phyloP scores from a whole-genome alignment of 2,329 filamentous ascomycete species.

The Xylariaceae sp. region DNA sequence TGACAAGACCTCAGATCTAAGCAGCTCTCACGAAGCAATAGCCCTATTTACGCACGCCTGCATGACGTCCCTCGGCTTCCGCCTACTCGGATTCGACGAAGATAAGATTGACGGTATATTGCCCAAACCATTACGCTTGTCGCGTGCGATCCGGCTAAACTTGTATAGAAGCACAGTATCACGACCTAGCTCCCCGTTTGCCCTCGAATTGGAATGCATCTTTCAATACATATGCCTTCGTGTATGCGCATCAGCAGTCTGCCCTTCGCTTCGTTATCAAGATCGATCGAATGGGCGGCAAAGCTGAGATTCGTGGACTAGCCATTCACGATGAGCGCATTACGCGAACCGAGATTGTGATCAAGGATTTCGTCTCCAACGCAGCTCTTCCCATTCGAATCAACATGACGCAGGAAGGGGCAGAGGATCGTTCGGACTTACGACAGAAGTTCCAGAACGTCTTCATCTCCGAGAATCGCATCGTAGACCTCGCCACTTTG shows the following conservation, averaged over 20 bases:
- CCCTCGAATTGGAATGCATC: constrained; percentile 81
- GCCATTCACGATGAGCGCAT: constrained; percentile 83
- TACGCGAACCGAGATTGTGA: constrained; percentile 74
- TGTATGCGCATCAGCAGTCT: constrained; percentile 85
- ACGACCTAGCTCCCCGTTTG: constrained; percentile 65
- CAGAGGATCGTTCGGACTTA: constrained; percentile 58
- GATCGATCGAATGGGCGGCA: constrained; percentile 79
- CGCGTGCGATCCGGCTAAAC: not conserved
- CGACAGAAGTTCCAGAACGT: constrained; percentile 59
- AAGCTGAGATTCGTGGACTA: constrained; percentile 82
- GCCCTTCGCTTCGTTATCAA: constrained; percentile 84
- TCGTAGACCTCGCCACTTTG: constrained; percentile 70
- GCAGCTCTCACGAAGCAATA: constrained; percentile 79
- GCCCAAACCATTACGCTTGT: not conserved
- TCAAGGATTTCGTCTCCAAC: constrained; percentile 75
- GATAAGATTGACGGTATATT: constrained; percentile 71
- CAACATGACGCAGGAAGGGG: constrained; percentile 50
- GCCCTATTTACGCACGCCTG: constrained; percentile 84
- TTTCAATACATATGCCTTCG: constrained; percentile 75
- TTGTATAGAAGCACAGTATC: constrained; percentile 60
- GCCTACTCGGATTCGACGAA: constrained; percentile 82
- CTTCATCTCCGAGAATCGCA: constrained; percentile 75
- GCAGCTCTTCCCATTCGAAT: constrained; percentile 63
- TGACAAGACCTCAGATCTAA: constrained; percentile 66
- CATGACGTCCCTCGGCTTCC: constrained; percentile 80